These are phyloP conservation scores for Anastatica hierochuntica DNA, from an alignment of 345 rosid species.

Conservation along the genomic window DNA sequence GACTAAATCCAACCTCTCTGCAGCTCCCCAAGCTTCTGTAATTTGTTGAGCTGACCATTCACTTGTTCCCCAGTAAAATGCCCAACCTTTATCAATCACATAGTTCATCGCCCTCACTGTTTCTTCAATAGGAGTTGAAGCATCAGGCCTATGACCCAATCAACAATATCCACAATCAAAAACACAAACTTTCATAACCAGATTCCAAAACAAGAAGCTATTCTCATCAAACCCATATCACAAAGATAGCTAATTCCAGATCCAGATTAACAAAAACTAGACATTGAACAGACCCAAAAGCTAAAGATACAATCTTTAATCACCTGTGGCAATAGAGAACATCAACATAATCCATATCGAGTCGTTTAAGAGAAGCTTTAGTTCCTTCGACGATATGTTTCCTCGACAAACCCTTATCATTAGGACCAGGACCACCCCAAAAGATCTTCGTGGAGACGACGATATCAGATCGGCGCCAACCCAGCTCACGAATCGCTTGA, in stretches of 20 bases:
- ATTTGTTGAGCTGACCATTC: slow-evolving; percentile 98
- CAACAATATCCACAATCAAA: not conserved
- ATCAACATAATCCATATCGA: slow-evolving; percentile 90
- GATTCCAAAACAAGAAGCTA: not conserved
- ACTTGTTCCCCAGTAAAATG: slow-evolving; percentile 98
- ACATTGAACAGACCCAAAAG: too few relatives aligned
- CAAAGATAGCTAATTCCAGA: not conserved
- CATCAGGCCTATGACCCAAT: slow-evolving; percentile 65
- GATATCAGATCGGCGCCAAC: slow-evolving; percentile 89
- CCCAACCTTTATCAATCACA: slow-evolving; percentile 96
- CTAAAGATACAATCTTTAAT: not conserved
- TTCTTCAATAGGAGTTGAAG: slow-evolving; percentile 83
- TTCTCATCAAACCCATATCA: not conserved
- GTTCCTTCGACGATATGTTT: slow-evolving; percentile 95
- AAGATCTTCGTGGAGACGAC: slow-evolving; percentile 95
- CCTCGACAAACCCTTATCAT: slow-evolving; percentile 82
- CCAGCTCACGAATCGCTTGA: slow-evolving; percentile 91
- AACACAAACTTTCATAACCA: slow-evolving; percentile 5
- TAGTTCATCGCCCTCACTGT: slow-evolving; percentile 94
- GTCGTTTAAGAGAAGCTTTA: slow-evolving; percentile 78
- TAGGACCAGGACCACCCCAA: slow-evolving; percentile 98
- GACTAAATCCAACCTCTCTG: slow-evolving; percentile 69
- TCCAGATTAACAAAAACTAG: not conserved
- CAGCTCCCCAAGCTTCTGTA: slow-evolving; percentile 95
- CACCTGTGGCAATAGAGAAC: slow-evolving; percentile 79